phyloP scores from a whole-genome alignment of 768 basidiomycete species.

The Lentinula boryana region DNA sequence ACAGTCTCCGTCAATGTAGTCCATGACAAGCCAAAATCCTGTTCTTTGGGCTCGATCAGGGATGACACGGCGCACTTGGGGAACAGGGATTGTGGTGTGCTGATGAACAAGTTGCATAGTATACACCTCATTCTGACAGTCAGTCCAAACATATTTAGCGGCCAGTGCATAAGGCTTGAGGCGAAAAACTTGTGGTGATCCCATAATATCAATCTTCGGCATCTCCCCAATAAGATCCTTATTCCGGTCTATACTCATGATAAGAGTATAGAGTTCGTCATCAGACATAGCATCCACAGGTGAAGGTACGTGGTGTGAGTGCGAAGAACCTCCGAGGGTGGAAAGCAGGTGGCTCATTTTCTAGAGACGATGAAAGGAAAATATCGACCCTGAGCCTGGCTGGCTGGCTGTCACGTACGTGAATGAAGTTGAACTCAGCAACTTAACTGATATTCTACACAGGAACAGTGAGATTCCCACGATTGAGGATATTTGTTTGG shows the following conservation, averaged over 20 bases:
- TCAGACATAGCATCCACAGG: background rate
- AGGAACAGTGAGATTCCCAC: too few species aligned
- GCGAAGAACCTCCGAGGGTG: background rate
- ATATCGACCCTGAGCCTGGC: too few species aligned
- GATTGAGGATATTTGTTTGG: too few species aligned
- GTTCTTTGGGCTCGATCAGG: background rate
- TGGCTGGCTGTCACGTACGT: too few species aligned
- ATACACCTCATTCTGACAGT: background rate
- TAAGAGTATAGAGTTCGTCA: background rate
- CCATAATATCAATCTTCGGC: conserved; percentile 1
- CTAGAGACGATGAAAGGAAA: too few species aligned
- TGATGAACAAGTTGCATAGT: background rate
- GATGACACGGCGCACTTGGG: conserved; percentile 12
- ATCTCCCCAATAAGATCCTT: background rate
- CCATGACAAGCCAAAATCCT: conserved; percentile 17
- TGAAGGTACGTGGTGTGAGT: background rate
- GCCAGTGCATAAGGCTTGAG: background rate
- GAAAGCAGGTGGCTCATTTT: too few species aligned
- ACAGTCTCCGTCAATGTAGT: conserved; percentile 17
- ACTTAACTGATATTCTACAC: too few species aligned
- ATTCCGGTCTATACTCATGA: background rate
- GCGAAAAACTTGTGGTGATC: background rate
- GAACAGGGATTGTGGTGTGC: conserved; percentile 12
- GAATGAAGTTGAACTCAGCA: too few species aligned
- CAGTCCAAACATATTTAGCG: background rate